Evolutionary conservation across 2,329 filamentous ascomycete species (phyloP), one percentile per base, ranked within the genome.

Genomic region (Helotiales sp.): DNA sequence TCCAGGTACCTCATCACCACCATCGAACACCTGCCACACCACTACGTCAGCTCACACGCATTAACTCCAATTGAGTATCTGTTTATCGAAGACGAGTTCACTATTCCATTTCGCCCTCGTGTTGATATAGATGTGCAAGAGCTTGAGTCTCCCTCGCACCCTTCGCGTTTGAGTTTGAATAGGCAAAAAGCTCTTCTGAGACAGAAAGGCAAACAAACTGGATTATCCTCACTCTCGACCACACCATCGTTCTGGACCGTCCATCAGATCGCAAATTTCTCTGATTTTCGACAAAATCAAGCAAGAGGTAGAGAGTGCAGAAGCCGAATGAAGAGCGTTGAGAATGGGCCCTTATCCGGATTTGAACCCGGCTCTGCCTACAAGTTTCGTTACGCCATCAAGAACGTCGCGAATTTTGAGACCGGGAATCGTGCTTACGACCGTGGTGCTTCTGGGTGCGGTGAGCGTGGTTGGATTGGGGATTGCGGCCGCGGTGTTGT

Each of bases 351-450:
- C 43, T 10, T 69, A 63, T 60, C 68, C 67, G 26, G 63, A 68
- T 49, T 13, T 70, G 60, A 61, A 57, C 22, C 58, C 63, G 40
- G 63, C 71, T 13, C 65, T 69, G 32, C 66, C 58, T 17, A 40
- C 69, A n/a, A 62, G 34, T 17, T 58, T 34, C 20, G 60, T 57
- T 2, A 61, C 45, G 34, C 64, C 68, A 0, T 65, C 62, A 26
- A 58, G 65, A 34, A 72, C 71, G 0, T 61, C 61, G 50, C 69
- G 59, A 11, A 63, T 74, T 4, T 26, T 75, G 22, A 67, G 47
- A 2, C 72, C 74, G 2, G 24, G 47, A 5, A 67, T 74, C 13
- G 67, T 75, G 6, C 24, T 72, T 1, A 26, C 20, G 2, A 69
- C 74, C 2, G 61, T 72, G 22, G 8, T 67, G 2, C 4, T 72